A percentile compares a stretch with the other conserved stretches of the same genome.
Evolutionary conservation across 768 basidiomycete species (phyloP).

Genomic region (Tulasnella sp.): DNA sequence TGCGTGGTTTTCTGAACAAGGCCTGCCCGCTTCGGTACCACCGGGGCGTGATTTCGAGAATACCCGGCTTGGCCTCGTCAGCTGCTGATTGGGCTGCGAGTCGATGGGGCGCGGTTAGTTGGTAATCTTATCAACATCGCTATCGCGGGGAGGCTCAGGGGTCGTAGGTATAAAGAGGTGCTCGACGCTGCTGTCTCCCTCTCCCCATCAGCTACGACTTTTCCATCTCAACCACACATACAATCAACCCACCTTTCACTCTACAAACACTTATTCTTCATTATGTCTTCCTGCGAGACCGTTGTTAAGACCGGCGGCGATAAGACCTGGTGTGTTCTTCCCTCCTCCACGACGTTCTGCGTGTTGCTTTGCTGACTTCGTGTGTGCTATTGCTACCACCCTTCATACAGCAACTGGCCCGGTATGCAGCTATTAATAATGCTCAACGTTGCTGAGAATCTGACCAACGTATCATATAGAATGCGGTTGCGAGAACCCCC

Average conservation of each 20-base stretch:
- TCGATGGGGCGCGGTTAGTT: neutral
- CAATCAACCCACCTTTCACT: neutral
- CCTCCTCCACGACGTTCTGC: neutral
- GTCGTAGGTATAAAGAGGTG: neutral
- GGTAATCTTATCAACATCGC: neutral
- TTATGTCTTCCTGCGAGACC: constrained; percentile 1
- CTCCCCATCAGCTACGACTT: neutral
- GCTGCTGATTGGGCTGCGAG: neutral
- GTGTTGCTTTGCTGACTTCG: neutral
- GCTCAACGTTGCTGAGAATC: neutral
- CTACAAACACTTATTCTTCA: neutral
- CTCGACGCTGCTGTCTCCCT: neutral
- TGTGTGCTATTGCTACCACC: neutral
- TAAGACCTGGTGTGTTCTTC: neutral
- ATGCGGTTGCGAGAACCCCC: neutral
- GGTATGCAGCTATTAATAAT: neutral
- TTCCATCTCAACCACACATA: neutral
- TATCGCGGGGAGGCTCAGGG: neutral
- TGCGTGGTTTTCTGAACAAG: constrained; percentile 1
- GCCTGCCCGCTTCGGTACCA: neutral
- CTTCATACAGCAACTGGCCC: neutral
- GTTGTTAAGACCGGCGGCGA: neutral
- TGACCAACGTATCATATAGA: neutral
- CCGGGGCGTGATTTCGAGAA: constrained; percentile 6
- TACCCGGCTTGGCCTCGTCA: neutral